A percentile compares a stretch with the other conserved stretches of the same genome.
These are phyloP conservation scores for Lablab purpureus DNA, from an alignment of 306 rosid species.

Conservation along the genomic window DNA sequence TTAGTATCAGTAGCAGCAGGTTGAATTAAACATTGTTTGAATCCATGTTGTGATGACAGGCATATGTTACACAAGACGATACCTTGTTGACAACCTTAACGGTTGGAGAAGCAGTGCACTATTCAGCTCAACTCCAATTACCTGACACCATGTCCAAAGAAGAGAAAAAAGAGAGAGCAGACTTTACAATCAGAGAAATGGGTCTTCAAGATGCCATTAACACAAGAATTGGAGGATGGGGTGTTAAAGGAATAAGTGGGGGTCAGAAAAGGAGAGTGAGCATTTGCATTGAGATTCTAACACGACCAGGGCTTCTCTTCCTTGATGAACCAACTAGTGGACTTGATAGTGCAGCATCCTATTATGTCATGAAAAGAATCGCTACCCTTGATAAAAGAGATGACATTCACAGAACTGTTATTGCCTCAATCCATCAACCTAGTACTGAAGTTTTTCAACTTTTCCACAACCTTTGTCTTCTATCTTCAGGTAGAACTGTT, in stretches of 20 bases:
- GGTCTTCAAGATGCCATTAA: slow-evolving; percentile 57
- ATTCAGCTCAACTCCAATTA: slow-evolving; percentile 62
- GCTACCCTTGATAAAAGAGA: slow-evolving; percentile 49
- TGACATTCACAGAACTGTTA: slow-evolving; percentile 53
- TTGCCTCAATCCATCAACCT: slow-evolving; percentile 82
- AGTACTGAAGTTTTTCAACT: slow-evolving; percentile 75
- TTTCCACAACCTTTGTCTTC: slow-evolving; percentile 70
- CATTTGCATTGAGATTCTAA: slow-evolving; percentile 61
- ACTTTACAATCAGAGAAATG: slow-evolving; percentile 55
- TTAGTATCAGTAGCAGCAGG: neutral
- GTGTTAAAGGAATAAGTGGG: slow-evolving; percentile 56
- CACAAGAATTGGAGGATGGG: slow-evolving; percentile 65
- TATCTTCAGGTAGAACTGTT: slow-evolving; percentile 67
- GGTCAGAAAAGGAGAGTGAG: slow-evolving; percentile 61
- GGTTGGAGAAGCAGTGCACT: slow-evolving; percentile 56
- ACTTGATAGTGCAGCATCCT: slow-evolving; percentile 84
- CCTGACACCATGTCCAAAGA: slow-evolving; percentile 52
- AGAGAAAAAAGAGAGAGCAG: slow-evolving; percentile 60
- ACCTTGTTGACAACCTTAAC: slow-evolving; percentile 53
- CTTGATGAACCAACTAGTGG: slow-evolving; percentile 71
- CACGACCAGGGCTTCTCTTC: slow-evolving; percentile 54
- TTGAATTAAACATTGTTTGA: neutral
- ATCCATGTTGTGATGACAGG: slow-evolving; percentile 30
- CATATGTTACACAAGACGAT: slow-evolving; percentile 62
- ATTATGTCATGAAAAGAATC: slow-evolving; percentile 73